These are phyloP conservation scores for Dactylonectria estremocensis DNA, from an alignment of 2,329 filamentous ascomycete genomes.

Conservation along the genomic window DNA sequence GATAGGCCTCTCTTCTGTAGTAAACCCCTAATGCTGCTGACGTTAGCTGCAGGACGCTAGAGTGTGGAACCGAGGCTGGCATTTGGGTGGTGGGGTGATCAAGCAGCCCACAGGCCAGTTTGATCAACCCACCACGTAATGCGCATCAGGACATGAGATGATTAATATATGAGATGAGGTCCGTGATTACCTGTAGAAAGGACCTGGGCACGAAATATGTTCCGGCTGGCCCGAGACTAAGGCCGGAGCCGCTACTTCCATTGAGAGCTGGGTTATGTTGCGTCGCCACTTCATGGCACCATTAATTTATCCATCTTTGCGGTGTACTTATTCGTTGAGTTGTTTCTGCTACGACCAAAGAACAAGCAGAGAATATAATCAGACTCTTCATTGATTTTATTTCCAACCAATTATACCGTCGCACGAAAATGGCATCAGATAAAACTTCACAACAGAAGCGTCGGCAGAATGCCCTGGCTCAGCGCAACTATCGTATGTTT, in stretches of 20 bases:
- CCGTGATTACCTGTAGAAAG: neutral
- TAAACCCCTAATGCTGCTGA: slow-evolving; percentile 18
- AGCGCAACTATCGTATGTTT: slow-evolving; percentile 23
- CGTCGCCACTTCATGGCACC: neutral
- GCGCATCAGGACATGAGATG: neutral
- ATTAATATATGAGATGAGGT: neutral
- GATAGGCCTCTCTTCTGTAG: slow-evolving; percentile 2
- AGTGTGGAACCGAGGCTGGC: neutral
- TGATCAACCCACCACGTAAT: slow-evolving; percentile 7
- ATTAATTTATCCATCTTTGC: neutral
- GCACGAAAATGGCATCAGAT: slow-evolving; percentile 1
- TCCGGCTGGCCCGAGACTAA: slow-evolving; percentile 10
- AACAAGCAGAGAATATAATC: neutral
- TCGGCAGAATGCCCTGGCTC: slow-evolving; percentile 14
- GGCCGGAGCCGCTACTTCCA: neutral
- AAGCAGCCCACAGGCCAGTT: neutral
- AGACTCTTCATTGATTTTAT: neutral
- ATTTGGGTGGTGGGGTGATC: slow-evolving; percentile 9
- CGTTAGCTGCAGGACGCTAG: slow-evolving; percentile 16
- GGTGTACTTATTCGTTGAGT: neutral
- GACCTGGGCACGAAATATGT: neutral
- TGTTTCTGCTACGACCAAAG: neutral
- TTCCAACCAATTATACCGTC: neutral
- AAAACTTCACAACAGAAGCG: slow-evolving; percentile 4
- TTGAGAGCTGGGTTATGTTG: slow-evolving; percentile 2